Conservation (phyloP, 352 stramenopile species). For the Globisporangium mamillatum region DNA sequence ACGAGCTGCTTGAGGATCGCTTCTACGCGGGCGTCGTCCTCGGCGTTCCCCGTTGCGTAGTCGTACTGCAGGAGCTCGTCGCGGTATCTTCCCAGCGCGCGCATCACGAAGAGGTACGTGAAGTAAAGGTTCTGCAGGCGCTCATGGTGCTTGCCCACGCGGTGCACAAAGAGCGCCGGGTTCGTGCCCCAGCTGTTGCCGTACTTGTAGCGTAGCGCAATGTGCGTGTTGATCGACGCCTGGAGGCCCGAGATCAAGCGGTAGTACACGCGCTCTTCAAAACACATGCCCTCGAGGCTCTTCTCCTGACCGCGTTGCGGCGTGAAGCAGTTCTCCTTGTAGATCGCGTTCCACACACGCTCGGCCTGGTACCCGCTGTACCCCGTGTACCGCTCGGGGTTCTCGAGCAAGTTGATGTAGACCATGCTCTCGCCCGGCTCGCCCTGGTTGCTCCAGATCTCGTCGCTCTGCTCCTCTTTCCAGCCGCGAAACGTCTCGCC, state of each 20-base stretch:
- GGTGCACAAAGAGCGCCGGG: slow-evolving; percentile 77
- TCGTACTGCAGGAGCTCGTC: slow-evolving; percentile 93
- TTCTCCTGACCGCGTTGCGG: slow-evolving; percentile 47
- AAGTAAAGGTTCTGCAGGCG: slow-evolving; percentile 98
- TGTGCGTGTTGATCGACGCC: slow-evolving; percentile 95
- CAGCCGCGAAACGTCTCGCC: slow-evolving; percentile 59
- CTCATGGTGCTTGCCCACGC: slow-evolving; percentile 91
- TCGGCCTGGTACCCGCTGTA: slow-evolving; percentile 92
- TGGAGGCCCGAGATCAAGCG: slow-evolving; percentile 95
- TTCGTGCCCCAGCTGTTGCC: slow-evolving; percentile 70
- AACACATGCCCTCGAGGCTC: slow-evolving; percentile 72
- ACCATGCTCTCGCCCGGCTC: slow-evolving; percentile 64
- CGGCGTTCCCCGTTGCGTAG: slow-evolving; percentile 92
- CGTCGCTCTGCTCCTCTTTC: slow-evolving; percentile 52
- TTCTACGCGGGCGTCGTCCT: slow-evolving; percentile 69
- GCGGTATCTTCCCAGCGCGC: slow-evolving; percentile 92
- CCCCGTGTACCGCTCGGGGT: slow-evolving; percentile 98
- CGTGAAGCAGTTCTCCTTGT: slow-evolving; percentile 97
- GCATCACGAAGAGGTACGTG: slow-evolving; percentile 96
- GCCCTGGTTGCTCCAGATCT: slow-evolving; percentile 61
- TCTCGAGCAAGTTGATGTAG: slow-evolving; percentile 96
- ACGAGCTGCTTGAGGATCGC: slow-evolving; percentile 74
- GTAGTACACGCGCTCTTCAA: slow-evolving; percentile 97
- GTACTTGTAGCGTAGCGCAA: slow-evolving; percentile 84
- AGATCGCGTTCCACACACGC: slow-evolving; percentile 97